These are phyloP conservation scores for Penicillium rolfsii DNA, from an alignment of 2,329 filamentous ascomycete species.

Conservation along the genomic window DNA sequence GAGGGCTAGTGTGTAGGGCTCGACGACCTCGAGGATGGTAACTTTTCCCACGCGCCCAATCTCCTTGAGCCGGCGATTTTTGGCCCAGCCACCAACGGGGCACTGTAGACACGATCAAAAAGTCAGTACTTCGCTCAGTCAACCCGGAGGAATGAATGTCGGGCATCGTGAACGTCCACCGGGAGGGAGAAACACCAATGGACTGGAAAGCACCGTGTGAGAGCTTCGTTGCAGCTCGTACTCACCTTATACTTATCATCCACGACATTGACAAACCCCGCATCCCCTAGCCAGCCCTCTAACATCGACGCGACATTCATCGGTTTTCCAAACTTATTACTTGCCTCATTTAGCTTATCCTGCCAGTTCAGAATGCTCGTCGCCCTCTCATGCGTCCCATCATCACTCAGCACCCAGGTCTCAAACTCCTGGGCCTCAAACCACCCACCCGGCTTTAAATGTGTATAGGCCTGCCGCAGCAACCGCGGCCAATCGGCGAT, in stretches of 20 bases:
- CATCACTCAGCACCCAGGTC: conserved; percentile 34
- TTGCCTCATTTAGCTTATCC: conserved; percentile 35
- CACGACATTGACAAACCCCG: conserved; percentile 38
- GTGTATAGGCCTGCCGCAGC: conserved; percentile 36
- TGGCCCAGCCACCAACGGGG: conserved; percentile 42
- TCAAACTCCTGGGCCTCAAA: conserved; percentile 44
- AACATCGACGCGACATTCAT: conserved; percentile 40
- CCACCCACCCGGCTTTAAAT: conserved; percentile 43
- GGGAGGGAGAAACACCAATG: too few relatives aligned
- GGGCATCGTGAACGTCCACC: neutral
- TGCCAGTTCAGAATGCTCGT: conserved; percentile 35
- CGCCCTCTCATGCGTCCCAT: conserved; percentile 35
- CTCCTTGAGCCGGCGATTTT: conserved; percentile 38
- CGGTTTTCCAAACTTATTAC: conserved; percentile 39
- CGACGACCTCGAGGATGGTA: conserved; percentile 37
- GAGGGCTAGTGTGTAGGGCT: conserved; percentile 45
- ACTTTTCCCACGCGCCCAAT: conserved; percentile 40
- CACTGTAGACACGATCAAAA: conserved; percentile 24
- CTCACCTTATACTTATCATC: conserved; percentile 43
- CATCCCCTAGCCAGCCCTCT: conserved; percentile 32
- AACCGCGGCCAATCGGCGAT: conserved; percentile 42
- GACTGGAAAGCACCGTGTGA: too few relatives aligned
- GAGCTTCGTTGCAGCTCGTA: neutral
- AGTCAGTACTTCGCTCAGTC: neutral
- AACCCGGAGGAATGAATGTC: too few relatives aligned